Evolutionary conservation across 2,329 filamentous ascomycete genomes (phyloP).

Genomic region (Elsinoe arachidis): DNA sequence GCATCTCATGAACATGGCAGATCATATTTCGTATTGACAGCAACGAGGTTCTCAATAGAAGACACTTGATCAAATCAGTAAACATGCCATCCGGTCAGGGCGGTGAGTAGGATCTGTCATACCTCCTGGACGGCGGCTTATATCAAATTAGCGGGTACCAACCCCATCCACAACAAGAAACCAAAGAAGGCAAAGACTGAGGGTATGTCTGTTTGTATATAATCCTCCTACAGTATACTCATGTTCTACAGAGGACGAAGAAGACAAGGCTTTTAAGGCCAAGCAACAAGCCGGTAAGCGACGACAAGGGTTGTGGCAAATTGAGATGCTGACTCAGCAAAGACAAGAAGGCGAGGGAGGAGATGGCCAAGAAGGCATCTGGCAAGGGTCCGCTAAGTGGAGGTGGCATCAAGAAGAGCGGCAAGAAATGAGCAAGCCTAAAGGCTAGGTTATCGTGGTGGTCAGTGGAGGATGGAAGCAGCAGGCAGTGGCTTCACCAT

Average conservation of each 20-base stretch:
- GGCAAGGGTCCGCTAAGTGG: conserved; percentile 84
- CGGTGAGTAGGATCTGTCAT: conserved; percentile 30
- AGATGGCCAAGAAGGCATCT: conserved; percentile 74
- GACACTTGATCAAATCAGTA: conserved; percentile 12
- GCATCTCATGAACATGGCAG: not conserved
- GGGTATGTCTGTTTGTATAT: conserved; percentile 38
- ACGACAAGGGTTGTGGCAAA: not conserved
- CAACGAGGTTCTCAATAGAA: too few relatives aligned
- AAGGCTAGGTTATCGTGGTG: not conserved
- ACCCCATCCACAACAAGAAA: conserved; percentile 61
- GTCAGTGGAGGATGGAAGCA: not conserved
- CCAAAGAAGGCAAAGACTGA: conserved; percentile 71
- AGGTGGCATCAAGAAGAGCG: conserved; percentile 94
- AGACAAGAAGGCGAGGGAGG: conserved; percentile 64
- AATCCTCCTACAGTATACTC: not conserved
- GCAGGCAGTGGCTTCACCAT: not conserved
- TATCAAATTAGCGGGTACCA: conserved; percentile 37
- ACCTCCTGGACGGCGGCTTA: not conserved
- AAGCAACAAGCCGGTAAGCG: conserved; percentile 75
- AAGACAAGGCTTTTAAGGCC: conserved; percentile 71
- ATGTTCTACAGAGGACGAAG: conserved; percentile 56
- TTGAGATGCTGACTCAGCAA: conserved; percentile 4
- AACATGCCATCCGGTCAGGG: conserved; percentile 45
- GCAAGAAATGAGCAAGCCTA: conserved; percentile 67
- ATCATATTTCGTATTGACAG: too few relatives aligned